phyloP scores from a whole-genome alignment of 805 yeast species.

The Candida silvicultrix region DNA sequence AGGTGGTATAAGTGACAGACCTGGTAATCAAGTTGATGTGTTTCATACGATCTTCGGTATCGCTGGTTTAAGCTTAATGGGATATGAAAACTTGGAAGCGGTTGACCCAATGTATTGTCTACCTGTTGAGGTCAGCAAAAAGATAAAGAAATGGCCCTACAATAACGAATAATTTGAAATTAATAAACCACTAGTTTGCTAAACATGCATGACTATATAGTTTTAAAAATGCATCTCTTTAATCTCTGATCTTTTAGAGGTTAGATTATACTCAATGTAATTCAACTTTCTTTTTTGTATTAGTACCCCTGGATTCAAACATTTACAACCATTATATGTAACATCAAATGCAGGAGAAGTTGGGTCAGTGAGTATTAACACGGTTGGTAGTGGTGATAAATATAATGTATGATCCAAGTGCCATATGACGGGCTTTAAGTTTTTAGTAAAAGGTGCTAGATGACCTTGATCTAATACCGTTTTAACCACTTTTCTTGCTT shows the following conservation, averaged over 20 bases:
- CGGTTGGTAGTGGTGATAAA: conserved; percentile 74
- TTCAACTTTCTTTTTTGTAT: conserved; percentile 42
- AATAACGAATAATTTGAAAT: neutral
- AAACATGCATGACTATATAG: neutral
- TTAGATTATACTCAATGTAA: conserved; percentile 71
- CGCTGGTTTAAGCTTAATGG: conserved; percentile 79
- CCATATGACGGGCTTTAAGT: conserved; percentile 59
- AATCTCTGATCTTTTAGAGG: conserved; percentile 43
- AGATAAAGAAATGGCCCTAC: conserved; percentile 31
- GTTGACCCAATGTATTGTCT: conserved; percentile 87
- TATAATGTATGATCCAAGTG: conserved; percentile 64
- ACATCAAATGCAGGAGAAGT: conserved; percentile 67
- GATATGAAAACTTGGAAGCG: conserved; percentile 47
- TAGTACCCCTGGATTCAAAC: conserved; percentile 64
- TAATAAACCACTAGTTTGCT: neutral
- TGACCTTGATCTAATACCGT: conserved; percentile 86
- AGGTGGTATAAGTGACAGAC: conserved; percentile 93
- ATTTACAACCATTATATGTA: conserved; percentile 76
- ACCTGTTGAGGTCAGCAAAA: conserved; percentile 40
- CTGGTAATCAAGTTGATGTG: conserved; percentile 87
- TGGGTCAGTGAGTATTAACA: conserved; percentile 59
- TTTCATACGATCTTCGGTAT: conserved; percentile 90
- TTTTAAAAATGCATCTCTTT: conserved; percentile 37
- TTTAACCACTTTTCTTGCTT: conserved; percentile 66
- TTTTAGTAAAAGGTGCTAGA: conserved; percentile 69